Conservation (phyloP, 2,329 filamentous ascomycete species). For the Colletotrichum incanum region DNA sequence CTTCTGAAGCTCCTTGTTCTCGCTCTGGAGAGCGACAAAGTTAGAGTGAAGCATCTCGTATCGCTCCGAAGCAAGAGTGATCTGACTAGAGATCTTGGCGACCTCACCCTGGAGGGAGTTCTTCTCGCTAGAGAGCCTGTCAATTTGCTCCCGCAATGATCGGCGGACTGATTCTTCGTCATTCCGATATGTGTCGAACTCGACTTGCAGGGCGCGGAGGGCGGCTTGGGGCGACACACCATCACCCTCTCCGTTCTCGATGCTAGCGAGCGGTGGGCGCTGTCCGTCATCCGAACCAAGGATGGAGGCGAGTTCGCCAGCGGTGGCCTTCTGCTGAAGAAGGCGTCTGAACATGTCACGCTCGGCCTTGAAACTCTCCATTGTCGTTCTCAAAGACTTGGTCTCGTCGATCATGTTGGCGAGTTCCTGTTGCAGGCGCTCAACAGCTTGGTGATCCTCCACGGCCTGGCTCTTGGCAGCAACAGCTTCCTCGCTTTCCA, state of each 20-base stretch:
- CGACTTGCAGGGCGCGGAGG: constrained; percentile 88
- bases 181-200: constrained; percentile 91
- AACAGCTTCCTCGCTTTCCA: constrained; percentile 91
- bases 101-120: constrained; percentile 86
- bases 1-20: constrained; percentile 90
- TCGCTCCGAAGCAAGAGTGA: constrained; percentile 85
- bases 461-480: constrained; percentile 75
- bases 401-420: constrained; percentile 87
- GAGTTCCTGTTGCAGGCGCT: constrained; percentile 80
- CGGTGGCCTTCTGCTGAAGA: constrained; percentile 79
- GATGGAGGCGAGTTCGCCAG: constrained; percentile 76
- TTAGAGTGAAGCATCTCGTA: constrained; percentile 93
- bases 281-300: constrained; percentile 77
- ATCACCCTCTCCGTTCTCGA: constrained; percentile 70
- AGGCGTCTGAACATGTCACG: constrained; percentile 98
- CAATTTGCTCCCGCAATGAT: constrained; percentile 87
- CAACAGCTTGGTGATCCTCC: constrained; percentile 80
- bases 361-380: constrained; percentile 95
- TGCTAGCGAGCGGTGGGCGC: constrained; percentile 70
- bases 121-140: constrained; percentile 86
- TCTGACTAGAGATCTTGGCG: constrained; percentile 84
- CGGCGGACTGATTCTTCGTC: constrained; percentile 87
- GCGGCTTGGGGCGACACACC: constrained; percentile 74
- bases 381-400: constrained; percentile 83
- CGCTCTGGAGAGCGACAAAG: constrained; percentile 84